Percentiles rank a stretch among this genome's conserved stretches.
Evolutionary conservation across 345 rosid species (phyloP).

Genomic region (Theobroma cacao): DNA sequence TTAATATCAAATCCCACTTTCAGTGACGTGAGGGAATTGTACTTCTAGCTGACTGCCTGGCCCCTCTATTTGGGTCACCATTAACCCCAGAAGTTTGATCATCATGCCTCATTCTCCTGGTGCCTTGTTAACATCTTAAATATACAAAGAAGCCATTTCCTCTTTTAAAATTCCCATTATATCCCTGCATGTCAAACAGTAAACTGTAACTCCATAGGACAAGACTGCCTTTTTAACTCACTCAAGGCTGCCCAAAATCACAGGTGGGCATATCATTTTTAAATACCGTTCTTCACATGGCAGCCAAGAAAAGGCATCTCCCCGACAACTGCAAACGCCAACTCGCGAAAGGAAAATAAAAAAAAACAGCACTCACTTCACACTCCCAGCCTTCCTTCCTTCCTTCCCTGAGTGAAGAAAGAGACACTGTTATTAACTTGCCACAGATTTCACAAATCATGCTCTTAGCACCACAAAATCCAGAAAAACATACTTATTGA

Average conservation of each 20-base stretch:
- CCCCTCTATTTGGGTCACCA: not conserved
- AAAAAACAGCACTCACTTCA: not conserved
- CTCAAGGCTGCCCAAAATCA: not conserved
- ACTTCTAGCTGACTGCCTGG: not conserved
- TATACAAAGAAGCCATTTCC: not conserved
- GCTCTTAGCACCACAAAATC: not conserved
- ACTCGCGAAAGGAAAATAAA: not conserved
- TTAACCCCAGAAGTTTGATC: not conserved
- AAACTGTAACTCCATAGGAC: not conserved
- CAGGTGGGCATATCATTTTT: not conserved
- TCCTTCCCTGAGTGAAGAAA: not conserved
- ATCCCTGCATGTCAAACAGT: not conserved
- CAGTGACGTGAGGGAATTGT: not conserved
- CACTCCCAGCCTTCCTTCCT: not conserved
- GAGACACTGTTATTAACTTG: not conserved
- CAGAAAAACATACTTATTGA: not conserved
- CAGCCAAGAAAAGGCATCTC: not conserved
- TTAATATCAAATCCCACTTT: too few species aligned
- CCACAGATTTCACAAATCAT: not conserved
- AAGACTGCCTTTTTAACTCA: not conserved
- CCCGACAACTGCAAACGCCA: not conserved
- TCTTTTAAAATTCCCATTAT: not conserved
- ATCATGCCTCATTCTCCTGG: not conserved
- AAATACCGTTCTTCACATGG: not conserved
- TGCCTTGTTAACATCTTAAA: not conserved